Evolutionary conservation across 768 basidiomycete genomes (phyloP).

Genomic region (Lactarius quietus): DNA sequence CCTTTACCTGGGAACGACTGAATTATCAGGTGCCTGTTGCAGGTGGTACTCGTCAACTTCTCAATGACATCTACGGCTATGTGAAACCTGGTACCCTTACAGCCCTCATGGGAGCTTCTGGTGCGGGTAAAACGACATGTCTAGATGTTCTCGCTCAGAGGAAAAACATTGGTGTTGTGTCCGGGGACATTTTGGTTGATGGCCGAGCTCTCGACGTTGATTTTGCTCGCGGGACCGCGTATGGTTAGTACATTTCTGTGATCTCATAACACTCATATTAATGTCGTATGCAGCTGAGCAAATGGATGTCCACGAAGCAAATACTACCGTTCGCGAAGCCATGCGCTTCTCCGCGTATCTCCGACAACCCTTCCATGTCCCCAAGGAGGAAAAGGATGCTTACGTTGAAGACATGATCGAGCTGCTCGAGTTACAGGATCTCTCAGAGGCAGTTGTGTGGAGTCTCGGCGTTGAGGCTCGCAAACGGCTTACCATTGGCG

Average conservation of each 20-base stretch:
- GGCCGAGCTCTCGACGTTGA: slow-evolving; percentile 56
- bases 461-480: slow-evolving; percentile 68
- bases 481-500: slow-evolving; percentile 88
- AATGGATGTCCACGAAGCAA: slow-evolving; percentile 83
- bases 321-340: slow-evolving; percentile 80
- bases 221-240: slow-evolving; percentile 68
- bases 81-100: slow-evolving; percentile 76
- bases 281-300: slow-evolving; percentile 45
- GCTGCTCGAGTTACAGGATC: slow-evolving; percentile 78
- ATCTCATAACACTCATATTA: slow-evolving; percentile 28
- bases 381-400: slow-evolving; percentile 69
- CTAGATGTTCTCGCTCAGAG: slow-evolving; percentile 73
- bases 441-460: slow-evolving; percentile 79
- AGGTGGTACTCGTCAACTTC: slow-evolving; percentile 54
- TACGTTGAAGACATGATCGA: slow-evolving; percentile 86
- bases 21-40: slow-evolving; percentile 76
- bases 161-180: slow-evolving; percentile 67
- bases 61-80: slow-evolving; percentile 77
- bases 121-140: slow-evolving; percentile 78
- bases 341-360: slow-evolving; percentile 84
- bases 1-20: slow-evolving; percentile 80
- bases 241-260: slow-evolving; percentile 34
- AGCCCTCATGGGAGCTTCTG: slow-evolving; percentile 84
- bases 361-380: slow-evolving; percentile 65
- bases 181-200: slow-evolving; percentile 64